Conservation (phyloP, 1,139 yeast species). For the Scheffersomyces titani region DNA sequence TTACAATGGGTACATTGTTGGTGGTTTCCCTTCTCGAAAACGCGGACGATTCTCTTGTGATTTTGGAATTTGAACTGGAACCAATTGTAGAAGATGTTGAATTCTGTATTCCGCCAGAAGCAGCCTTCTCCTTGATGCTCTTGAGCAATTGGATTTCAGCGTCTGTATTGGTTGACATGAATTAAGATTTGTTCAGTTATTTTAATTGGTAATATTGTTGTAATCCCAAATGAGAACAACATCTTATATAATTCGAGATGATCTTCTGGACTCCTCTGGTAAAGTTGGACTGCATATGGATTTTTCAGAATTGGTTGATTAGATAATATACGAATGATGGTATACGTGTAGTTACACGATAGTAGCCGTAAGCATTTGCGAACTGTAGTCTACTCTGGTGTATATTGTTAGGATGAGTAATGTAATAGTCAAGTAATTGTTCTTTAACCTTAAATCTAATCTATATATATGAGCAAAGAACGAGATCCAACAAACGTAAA, state of each 20-base stretch:
- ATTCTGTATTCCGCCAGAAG: not conserved
- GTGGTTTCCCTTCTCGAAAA: slow-evolving; percentile 25
- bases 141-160: not conserved
- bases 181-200: not conserved
- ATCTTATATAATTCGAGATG: not conserved
- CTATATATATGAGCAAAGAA: not conserved
- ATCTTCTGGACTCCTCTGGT: not conserved
- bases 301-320: too few species aligned
- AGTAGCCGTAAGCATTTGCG: not conserved
- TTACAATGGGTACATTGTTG: slow-evolving; percentile 6
- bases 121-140: slow-evolving; percentile 2
- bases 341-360: too few species aligned
- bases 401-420: not conserved
- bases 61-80: not conserved
- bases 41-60: not conserved
- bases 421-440: too few species aligned
- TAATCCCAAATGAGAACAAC: not conserved
- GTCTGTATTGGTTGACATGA: not conserved
- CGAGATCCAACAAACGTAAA: not conserved
- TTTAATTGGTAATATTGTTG: not conserved
- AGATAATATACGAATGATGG: too few species aligned
- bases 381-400: not conserved
- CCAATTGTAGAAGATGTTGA: not conserved
- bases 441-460: too few species aligned
- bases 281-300: not conserved